These are phyloP conservation scores for Colletotrichum acutatum DNA, from an alignment of 2,329 filamentous ascomycete genomes.

Conservation along the genomic window DNA sequence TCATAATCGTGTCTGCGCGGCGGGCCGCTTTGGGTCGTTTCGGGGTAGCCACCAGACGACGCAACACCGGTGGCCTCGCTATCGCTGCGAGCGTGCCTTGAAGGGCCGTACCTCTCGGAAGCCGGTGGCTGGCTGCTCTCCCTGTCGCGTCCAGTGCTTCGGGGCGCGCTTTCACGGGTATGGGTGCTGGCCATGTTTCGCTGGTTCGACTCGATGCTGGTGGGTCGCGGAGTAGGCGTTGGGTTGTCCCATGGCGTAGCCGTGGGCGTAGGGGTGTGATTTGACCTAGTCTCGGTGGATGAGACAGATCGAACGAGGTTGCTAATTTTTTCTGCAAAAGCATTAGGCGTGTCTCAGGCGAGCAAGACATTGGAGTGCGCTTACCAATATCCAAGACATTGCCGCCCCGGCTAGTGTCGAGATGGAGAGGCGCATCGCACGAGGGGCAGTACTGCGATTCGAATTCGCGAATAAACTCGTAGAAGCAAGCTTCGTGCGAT, in stretches of 20 bases:
- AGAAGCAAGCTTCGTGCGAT: conserved; percentile 97
- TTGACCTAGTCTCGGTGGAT: conserved; percentile 69
- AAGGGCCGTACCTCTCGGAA: conserved; percentile 57
- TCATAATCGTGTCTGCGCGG: conserved; percentile 91
- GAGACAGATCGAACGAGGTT: conserved; percentile 89
- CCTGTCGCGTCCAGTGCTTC: conserved; percentile 51
- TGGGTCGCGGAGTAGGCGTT: conserved; percentile 63
- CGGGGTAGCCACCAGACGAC: conserved; percentile 84
- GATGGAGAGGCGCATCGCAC: conserved; percentile 89
- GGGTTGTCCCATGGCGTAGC: conserved; percentile 76
- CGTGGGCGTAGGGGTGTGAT: conserved; percentile 66
- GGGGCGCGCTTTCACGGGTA: conserved; percentile 50
- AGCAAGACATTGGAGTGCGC: conserved; percentile 34
- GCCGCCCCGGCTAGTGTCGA: conserved; percentile 92
- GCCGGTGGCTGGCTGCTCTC: conserved; percentile 60
- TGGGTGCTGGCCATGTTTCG: conserved; percentile 46
- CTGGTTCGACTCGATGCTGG: conserved; percentile 58
- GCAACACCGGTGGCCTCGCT: conserved; percentile 80
- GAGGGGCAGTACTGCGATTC: conserved; percentile 94
- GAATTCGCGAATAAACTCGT: conserved; percentile 96
- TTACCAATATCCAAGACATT: conserved; percentile 92
- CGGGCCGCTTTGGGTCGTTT: conserved; percentile 76
- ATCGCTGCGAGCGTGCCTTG: conserved; percentile 77
- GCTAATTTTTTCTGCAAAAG: conserved; percentile 85
- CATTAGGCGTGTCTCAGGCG: conserved; percentile 29